These are phyloP conservation scores for Barnettozyma sucrosica DNA, from an alignment of 805 yeast genomes.

Conservation along the genomic window DNA sequence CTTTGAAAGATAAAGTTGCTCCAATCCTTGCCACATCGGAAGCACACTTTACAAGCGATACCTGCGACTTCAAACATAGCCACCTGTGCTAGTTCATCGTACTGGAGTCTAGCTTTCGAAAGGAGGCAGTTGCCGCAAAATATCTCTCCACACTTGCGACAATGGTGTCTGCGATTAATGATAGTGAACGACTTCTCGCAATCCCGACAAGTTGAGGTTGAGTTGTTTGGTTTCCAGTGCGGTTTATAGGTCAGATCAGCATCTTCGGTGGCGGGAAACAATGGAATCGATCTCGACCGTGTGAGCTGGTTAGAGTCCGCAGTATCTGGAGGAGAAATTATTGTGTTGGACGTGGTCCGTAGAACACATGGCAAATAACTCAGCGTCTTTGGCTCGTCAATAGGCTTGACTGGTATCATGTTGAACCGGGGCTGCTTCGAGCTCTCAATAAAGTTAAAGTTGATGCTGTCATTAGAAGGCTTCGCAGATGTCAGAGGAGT, in stretches of 20 bases:
- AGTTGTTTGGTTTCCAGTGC: conserved; percentile 64
- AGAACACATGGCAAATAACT: conserved; percentile 77
- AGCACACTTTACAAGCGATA: conserved; percentile 52
- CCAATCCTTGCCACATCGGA: conserved; percentile 49
- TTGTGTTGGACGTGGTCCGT: conserved; percentile 31
- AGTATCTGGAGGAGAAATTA: not conserved
- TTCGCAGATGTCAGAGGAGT: conserved; percentile 20
- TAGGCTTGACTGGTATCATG: conserved; percentile 43
- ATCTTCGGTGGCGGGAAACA: conserved; percentile 1
- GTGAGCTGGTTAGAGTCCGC: not conserved
- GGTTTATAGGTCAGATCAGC: conserved; percentile 22
- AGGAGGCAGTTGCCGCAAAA: conserved; percentile 56
- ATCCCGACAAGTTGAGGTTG: conserved; percentile 49
- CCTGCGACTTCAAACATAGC: conserved; percentile 50
- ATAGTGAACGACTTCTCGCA: conserved; percentile 58
- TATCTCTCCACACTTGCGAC: conserved; percentile 67
- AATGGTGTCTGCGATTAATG: conserved; percentile 65
- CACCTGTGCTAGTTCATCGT: conserved; percentile 1
- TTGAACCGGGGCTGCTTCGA: conserved; percentile 17
- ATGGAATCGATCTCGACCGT: not conserved
- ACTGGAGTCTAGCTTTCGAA: conserved; percentile 41
- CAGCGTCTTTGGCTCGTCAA: conserved; percentile 66
- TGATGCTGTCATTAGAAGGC: conserved; percentile 20
- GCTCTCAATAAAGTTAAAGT: conserved; percentile 8
- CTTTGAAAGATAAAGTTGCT: conserved; percentile 31